Evolutionary conservation across 208 protist genomes (phyloP).

Genomic region (Leishmania tarentolae): DNA sequence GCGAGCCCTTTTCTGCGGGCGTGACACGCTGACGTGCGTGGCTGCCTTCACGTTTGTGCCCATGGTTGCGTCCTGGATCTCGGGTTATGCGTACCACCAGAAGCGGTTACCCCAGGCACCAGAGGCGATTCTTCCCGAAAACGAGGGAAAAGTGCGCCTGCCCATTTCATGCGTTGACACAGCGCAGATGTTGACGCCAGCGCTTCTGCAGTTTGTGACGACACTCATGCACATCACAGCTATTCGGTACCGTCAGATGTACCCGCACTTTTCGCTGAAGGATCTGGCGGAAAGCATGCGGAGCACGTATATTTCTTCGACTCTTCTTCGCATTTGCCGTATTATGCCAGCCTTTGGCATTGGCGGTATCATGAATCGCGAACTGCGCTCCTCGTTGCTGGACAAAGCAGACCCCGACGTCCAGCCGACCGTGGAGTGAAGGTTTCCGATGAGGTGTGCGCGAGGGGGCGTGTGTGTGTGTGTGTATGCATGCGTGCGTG

Average conservation of each 20-base stretch:
- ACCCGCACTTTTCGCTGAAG: conserved; percentile 70
- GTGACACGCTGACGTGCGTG: conserved; percentile 80
- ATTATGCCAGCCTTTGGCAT: conserved; percentile 85
- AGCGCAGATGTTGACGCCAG: conserved; percentile 78
- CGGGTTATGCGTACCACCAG: conserved; percentile 62
- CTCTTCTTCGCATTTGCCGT: conserved; percentile 77
- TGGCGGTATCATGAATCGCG: conserved; percentile 86
- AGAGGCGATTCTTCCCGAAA: conserved; percentile 47
- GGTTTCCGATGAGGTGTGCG: neutral
- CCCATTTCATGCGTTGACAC: conserved; percentile 65
- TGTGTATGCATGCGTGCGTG: neutral
- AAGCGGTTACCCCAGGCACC: conserved; percentile 36
- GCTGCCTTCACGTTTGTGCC: conserved; percentile 84
- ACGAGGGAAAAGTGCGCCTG: conserved; percentile 57
- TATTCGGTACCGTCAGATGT: conserved; percentile 87
- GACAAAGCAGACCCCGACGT: conserved; percentile 58
- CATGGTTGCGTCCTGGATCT: conserved; percentile 71
- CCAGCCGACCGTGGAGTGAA: conserved; percentile 13
- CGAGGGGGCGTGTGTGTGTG: neutral
- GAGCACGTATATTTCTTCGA: conserved; percentile 77
- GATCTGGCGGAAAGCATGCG: conserved; percentile 63
- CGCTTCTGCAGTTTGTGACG: conserved; percentile 77
- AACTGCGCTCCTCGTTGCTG: conserved; percentile 69
- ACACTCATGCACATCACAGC: conserved; percentile 86
- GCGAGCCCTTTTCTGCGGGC: conserved; percentile 69